A percentile compares a stretch with the other conserved stretches of the same genome.
phyloP scores from a whole-genome alignment of 2,329 filamentous ascomycete species.

The Fusarium nisikadoi region DNA sequence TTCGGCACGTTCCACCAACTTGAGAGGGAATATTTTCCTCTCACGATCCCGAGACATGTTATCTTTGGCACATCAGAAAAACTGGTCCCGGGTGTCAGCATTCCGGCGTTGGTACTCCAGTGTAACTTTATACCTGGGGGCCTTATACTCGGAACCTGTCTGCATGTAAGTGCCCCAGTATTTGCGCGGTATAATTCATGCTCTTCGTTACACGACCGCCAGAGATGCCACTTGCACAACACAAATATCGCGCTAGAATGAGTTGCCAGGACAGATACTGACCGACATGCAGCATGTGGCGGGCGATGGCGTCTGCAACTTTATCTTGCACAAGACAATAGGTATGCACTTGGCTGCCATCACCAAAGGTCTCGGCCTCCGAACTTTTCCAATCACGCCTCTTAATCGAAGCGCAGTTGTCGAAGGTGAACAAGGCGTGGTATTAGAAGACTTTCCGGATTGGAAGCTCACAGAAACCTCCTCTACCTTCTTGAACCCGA shows the following conservation, averaged over 20 bases:
- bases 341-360: conserved; percentile 7
- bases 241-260: fast-evolving
- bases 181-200: fast-evolving
- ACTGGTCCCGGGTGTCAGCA: not conserved
- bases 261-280: not conserved
- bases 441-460: not conserved
- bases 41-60: not conserved
- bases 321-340: conserved; percentile 9
- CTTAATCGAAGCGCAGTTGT: conserved; percentile 1
- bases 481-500: conserved; percentile 1
- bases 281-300: conserved; percentile 3
- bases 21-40: conserved; percentile 1
- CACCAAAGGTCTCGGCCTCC: not conserved
- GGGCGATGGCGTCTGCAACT: conserved; percentile 13
- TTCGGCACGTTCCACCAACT: conserved; percentile 5
- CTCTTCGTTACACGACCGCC: not conserved
- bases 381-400: not conserved
- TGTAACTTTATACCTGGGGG: conserved; percentile 13
- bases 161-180: not conserved
- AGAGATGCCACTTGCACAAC: not conserved
- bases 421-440: not conserved
- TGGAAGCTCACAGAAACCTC: conserved; percentile 15
- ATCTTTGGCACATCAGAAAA: conserved; percentile 12
- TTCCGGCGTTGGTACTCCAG: conserved; percentile 1
- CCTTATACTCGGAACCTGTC: conserved; percentile 7